Percentiles rank a stretch among this genome's conserved stretches.
Evolutionary conservation across 495 filamentous ascomycete species (phyloP).

Genomic region (Monascus purpureus): DNA sequence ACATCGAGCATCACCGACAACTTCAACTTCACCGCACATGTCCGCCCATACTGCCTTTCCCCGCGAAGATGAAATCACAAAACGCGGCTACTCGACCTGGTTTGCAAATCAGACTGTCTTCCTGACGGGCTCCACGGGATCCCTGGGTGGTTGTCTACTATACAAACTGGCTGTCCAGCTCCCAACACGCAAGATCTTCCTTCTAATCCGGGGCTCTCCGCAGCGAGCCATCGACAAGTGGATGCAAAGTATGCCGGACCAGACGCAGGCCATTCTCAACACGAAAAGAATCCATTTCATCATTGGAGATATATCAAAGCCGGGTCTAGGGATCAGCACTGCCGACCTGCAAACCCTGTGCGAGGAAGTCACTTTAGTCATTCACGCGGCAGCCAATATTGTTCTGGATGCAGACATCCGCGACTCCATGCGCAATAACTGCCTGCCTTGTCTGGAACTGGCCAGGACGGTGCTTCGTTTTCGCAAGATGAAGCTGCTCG

Average conservation of each 20-base stretch:
- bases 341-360: constrained; percentile 8
- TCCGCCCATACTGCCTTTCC: background rate
- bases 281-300: constrained; percentile 19
- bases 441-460: constrained; percentile 21
- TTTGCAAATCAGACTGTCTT: constrained; percentile 21
- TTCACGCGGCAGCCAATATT: constrained; percentile 26
- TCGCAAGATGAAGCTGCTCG: constrained; percentile 16
- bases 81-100: constrained; percentile 5
- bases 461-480: constrained; percentile 18
- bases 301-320: constrained; percentile 16
- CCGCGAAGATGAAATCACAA: background rate
- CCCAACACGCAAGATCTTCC: constrained; percentile 19
- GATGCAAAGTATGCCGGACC: constrained; percentile 18
- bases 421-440: constrained; percentile 25
- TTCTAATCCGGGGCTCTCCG: constrained; percentile 14
- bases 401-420: constrained; percentile 14
- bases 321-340: constrained; percentile 15
- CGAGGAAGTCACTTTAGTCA: constrained; percentile 20
- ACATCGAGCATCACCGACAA: background rate
- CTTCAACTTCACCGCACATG: background rate
- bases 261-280: constrained; percentile 14
- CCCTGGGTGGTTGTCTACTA: constrained; percentile 22
- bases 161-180: constrained; percentile 25
- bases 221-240: constrained; percentile 19
- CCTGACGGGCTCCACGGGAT: constrained; percentile 24